These are phyloP conservation scores for Nemania bipapillata DNA, from an alignment of 2,329 filamentous ascomycete genomes.

Conservation along the genomic window DNA sequence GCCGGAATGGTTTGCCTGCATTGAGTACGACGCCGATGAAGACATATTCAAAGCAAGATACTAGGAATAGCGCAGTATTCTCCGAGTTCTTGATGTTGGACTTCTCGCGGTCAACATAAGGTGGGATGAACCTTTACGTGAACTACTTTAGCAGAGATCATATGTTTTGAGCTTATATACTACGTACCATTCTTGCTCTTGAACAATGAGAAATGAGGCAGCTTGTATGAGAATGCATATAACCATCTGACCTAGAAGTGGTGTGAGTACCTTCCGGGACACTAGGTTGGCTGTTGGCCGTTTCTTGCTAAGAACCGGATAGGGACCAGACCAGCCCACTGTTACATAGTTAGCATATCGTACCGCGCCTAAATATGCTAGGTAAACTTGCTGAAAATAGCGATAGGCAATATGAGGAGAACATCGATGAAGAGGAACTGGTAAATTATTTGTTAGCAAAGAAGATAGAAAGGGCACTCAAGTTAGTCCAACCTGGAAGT, in stretches of 20 bases:
- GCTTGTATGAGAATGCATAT: conserved; percentile 83
- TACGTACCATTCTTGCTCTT: conserved; percentile 78
- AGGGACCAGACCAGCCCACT: conserved; percentile 95
- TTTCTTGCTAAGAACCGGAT: conserved; percentile 79
- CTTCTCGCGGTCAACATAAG: conserved; percentile 78
- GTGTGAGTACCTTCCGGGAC: conserved; percentile 88
- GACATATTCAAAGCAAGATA: conserved; percentile 95
- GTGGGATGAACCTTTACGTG: conserved; percentile 75
- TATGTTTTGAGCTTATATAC: not conserved
- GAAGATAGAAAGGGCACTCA: not conserved
- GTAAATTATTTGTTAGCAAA: conserved; percentile 23
- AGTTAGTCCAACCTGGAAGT: conserved; percentile 76
- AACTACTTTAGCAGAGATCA: not conserved
- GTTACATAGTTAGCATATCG: conserved; percentile 29
- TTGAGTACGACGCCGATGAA: conserved; percentile 88
- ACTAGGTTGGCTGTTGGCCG: conserved; percentile 92
- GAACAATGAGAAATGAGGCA: conserved; percentile 77
- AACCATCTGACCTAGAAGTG: conserved; percentile 86
- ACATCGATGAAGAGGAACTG: conserved; percentile 95
- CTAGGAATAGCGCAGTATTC: conserved; percentile 88
- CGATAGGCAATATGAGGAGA: conserved; percentile 90
- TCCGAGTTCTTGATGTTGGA: conserved; percentile 91
- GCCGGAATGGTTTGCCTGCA: conserved; percentile 89
- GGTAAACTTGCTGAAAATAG: conserved; percentile 80
- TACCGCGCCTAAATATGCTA: conserved; percentile 6